Evolutionary conservation across 495 filamentous ascomycete species (phyloP), one percentile per base, ranked within the genome.

Genomic region (Tuber microsphaerosporum): DNA sequence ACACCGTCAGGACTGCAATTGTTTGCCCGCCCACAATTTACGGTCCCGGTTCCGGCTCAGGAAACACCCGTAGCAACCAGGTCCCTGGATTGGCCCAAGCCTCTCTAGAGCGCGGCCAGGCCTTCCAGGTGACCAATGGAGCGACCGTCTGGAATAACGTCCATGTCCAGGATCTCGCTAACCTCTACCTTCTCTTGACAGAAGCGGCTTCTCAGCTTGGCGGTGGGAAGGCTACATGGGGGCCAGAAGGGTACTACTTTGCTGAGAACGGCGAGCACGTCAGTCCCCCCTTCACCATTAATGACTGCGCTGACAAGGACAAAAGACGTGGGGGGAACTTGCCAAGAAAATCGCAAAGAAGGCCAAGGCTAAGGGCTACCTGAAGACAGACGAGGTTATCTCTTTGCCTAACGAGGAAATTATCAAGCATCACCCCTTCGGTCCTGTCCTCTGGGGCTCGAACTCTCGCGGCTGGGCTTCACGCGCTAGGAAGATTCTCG

Each of bases 21-120:
- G 87, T 95, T 37, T 92, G 89, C 75, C 92, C 93, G 9, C 92
- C 92, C 1, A 89, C 88, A 8, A 95, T 96, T 82, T 94, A 94
- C 81, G 93, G 92, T 10, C 42, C 76, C 20, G 93, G 92, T 41
- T 89, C 91, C 45, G 92, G 93, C 0, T 87, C 92, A 2, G 87
- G 86, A 68, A 95, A 94, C 81, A 84, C 86, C 79, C 86, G 88
- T 80, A 91, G 89, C 76, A 82, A 88, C 72, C 92, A 95, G 80
- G 87, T 90, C 0, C 90, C 90, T 71, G 81, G 82, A 69, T 83
- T 95, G 31, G 84, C 86, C n/a, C 80, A 85, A 3, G 82, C 82
- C 16, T 89, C 89, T 8, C 82, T 95, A 10, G 79, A 90, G 82
- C 84, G 87, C 26, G 89, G 91, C 34, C 86, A 90, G 79, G 91